Evolutionary conservation across 768 basidiomycete species (phyloP), one percentile per base, ranked within the genome.

Genomic region (Suillus ampliporus): DNA sequence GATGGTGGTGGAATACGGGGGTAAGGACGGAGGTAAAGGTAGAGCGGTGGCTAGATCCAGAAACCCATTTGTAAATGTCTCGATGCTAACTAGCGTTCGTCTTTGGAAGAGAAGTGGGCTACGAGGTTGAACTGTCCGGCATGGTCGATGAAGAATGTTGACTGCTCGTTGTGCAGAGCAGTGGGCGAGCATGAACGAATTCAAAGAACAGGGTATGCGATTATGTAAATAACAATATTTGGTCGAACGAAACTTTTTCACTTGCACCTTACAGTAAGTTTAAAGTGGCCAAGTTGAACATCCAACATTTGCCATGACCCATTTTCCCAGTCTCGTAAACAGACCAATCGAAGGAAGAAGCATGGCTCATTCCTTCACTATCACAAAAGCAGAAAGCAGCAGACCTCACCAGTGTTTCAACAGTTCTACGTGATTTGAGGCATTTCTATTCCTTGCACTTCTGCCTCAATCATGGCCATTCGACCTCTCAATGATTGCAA

Each of bases 41-140:
- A 93, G 77, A 4, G 89, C 90, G 41, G 86, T 71, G 26, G 92
- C 89, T 54, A 93, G 77, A 80, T 94, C 92, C 15, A 93, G 80
- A 69, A 93, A 92, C 11, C 85, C 87, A 69, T 92, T 81, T 40
- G 83, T 81, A 60, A 88, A 72, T 47, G 71, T 51, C 56, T 73
- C 72, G 51, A 76, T 47, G 60, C 64, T 67, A 59, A 58, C 64
- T 54, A 77, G 60, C 10, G 63, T 67, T 60, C 73, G 61, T 74
- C 52, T 64, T 64, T 51, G 53, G 62, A 58, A 64, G 37, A 34
- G 11, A 37, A 19, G 31, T 54, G n/a, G 54, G 40, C 35, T 40
- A 52, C 35, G 59, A 58, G 59, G 57, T 31, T 31, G 65, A 10
- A 64, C 48, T 41, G 46, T 64, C 19, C 58, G 54, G 60, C 51